Base-by-base conservation (phyloP, 805 yeast genomes). In the Metschnikowia cubensis region DNA sequence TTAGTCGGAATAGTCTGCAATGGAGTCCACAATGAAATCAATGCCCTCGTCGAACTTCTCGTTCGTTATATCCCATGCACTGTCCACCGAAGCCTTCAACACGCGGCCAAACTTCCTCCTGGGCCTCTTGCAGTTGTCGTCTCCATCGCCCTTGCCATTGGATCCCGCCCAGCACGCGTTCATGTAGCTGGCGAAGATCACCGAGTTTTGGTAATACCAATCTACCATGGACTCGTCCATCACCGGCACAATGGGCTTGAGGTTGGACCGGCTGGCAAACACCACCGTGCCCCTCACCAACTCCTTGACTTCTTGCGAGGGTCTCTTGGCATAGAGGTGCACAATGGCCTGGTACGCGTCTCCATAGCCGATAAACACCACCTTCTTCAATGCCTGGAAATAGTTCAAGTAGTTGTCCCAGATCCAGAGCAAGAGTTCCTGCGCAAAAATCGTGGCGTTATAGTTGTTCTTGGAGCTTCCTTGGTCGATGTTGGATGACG, bases 21-120 rank as follows among this genome's bases (percentile, higher is more conserved):
- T 74, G 1, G 90, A 82, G 60, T 88, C 96, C 55, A 85, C 68
- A 36, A 92, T 81, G 62, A 89, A 91, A 61, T 89, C 96, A 15
- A 87, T 77, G 1, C 91, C 87, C 61, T 90, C 97, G 31, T 85
- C 89, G 57, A 88, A 87, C 62, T 90, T 75, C 64, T 89, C 97
- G 52, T 83, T 84, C 47, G 89, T 77, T 13, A 89, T 81, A 52
- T 86, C 87, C 69, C 82, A 85, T 51, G 91, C 63, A 1, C 92
- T 90, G 58, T 86, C 92, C 22, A 75, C 70, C 40, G 83, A 82
- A 5, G 94, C 80, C 58, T 84, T 82, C 47, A 91, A 68, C 2
- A 94, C 96, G 52, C 97, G 79, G 20, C 99, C 99, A 62, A 84
- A 89, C 67, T 90, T 92, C 67, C 88, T 83, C 63, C 98, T 81